A percentile compares a stretch with the other conserved stretches of the same genome.
Conservation (phyloP, 306 rosid genomes). For the Medicago lupulina region DNA sequence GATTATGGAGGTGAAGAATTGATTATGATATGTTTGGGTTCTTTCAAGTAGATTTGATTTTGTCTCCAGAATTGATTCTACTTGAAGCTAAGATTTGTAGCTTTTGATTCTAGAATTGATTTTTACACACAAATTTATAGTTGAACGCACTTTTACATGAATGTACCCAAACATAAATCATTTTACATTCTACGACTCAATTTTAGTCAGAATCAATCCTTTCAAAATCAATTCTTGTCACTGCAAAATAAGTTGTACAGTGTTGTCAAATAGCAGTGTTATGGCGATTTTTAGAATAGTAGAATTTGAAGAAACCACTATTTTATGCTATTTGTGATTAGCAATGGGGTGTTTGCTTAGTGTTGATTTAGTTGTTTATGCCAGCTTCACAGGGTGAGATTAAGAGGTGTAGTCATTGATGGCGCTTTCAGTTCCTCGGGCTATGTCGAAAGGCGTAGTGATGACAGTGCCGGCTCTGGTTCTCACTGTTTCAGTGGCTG, state of each 20-base stretch:
- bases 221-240: too few relatives aligned
- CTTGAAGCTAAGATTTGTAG: too few relatives aligned
- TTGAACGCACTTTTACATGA: too few relatives aligned
- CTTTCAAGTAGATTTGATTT: too few relatives aligned
- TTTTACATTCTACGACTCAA: too few relatives aligned
- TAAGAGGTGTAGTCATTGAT: constrained; percentile 31
- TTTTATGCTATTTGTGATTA: neutral
- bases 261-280: neutral
- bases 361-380: constrained; percentile 26
- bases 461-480: constrained; percentile 71
- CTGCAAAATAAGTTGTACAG: neutral
- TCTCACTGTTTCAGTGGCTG: constrained; percentile 61
- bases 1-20: too few relatives aligned
- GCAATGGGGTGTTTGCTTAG: constrained; percentile 3
- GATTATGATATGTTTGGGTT: too few relatives aligned
- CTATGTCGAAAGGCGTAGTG: constrained; percentile 72
- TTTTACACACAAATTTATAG: too few relatives aligned
- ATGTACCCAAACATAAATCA: too few relatives aligned
- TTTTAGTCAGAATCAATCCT: too few relatives aligned
- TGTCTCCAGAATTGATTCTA: too few relatives aligned
- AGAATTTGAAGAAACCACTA: neutral
- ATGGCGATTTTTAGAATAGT: neutral
- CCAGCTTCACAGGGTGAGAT: constrained; percentile 20
- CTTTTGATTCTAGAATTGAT: too few relatives aligned
- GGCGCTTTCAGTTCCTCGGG: constrained; percentile 64